Evolutionary conservation across 2,329 filamentous ascomycete genomes (phyloP).

Genomic region (Aspergillus transmontanensis): DNA sequence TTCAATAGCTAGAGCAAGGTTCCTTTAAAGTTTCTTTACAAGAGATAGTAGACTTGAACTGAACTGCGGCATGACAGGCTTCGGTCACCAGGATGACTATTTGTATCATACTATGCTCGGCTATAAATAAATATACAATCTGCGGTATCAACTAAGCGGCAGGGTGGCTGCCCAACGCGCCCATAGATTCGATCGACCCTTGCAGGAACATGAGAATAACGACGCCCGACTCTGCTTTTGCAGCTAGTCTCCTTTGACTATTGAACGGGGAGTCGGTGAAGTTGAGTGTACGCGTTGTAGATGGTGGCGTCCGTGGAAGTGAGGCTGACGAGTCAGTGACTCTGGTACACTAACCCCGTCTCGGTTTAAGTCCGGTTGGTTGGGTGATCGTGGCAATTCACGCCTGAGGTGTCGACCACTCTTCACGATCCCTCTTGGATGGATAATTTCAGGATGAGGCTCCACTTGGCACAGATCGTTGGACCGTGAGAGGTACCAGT

Average conservation of each 20-base stretch:
- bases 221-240: background rate
- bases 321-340: background rate
- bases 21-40: background rate
- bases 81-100: background rate
- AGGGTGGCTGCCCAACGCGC: background rate
- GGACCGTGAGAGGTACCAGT: background rate
- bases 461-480: background rate
- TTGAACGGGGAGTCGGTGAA: background rate
- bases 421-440: background rate
- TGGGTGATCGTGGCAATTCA: background rate
- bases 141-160: background rate
- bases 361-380: background rate
- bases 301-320: background rate
- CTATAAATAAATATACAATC: constrained; percentile 2
- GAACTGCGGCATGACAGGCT: background rate
- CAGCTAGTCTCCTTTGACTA: background rate
- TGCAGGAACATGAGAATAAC: background rate
- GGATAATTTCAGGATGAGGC: background rate
- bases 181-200: background rate
- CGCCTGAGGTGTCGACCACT: background rate
- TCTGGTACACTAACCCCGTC: background rate
- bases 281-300: background rate
- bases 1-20: background rate
- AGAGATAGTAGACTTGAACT: background rate
- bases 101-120: background rate